These are phyloP conservation scores for Aspergillus glaucus DNA, from an alignment of 2,329 filamentous ascomycete genomes.

Conservation along the genomic window DNA sequence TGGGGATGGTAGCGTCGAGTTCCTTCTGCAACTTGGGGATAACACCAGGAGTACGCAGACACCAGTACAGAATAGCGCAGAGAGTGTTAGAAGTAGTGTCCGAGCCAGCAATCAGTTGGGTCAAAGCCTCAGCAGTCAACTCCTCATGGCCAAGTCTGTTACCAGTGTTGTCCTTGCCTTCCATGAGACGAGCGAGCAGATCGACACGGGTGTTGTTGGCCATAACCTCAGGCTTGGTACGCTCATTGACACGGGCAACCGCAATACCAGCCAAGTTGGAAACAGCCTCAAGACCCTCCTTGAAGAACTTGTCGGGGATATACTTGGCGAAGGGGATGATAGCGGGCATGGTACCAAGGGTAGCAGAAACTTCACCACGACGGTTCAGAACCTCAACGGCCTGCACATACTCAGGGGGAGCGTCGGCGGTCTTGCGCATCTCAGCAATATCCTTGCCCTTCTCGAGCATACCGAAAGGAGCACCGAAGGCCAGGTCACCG, in stretches of 20 bases:
- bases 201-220: constrained; percentile 64
- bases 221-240: constrained; percentile 60
- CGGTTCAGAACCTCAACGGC: constrained; percentile 87
- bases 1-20: constrained; percentile 64
- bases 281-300: constrained; percentile 65
- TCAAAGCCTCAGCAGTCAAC: constrained; percentile 80
- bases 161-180: constrained; percentile 75
- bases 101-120: constrained; percentile 71
- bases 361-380: constrained; percentile 75
- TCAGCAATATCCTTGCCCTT: constrained; percentile 71
- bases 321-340: constrained; percentile 76
- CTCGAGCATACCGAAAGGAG: constrained; percentile 76
- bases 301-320: constrained; percentile 77
- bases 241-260: constrained; percentile 69
- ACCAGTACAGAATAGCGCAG: constrained; percentile 77
- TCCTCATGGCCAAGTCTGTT: constrained; percentile 69
- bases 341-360: constrained; percentile 66
- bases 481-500: constrained; percentile 62
- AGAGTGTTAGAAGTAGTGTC: constrained; percentile 66
- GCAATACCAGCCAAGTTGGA: constrained; percentile 81
- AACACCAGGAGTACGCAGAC: constrained; percentile 62
- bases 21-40: constrained; percentile 66
- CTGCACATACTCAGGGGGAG: constrained; percentile 61
- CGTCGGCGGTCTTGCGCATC: constrained; percentile 56
- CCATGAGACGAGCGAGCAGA: constrained; percentile 75